These are phyloP conservation scores for Leccinum rimulosum DNA, from an alignment of 768 basidiomycete genomes.

Conservation along the genomic window DNA sequence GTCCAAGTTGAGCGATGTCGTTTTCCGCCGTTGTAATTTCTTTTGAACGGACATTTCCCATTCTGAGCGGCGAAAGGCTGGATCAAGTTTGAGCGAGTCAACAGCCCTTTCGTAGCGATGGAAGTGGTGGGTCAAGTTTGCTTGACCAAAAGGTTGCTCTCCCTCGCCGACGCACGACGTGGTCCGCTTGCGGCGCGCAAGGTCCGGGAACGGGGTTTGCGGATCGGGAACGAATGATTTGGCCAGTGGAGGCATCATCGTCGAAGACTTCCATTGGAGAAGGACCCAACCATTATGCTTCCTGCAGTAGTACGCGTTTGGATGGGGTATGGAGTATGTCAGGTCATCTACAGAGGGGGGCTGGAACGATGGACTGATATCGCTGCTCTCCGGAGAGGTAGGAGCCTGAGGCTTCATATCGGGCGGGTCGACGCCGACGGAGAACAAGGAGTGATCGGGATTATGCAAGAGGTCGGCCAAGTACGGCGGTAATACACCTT, in stretches of 20 bases:
- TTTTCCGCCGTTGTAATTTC: slow-evolving; percentile 55
- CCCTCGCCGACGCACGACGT: slow-evolving; percentile 52
- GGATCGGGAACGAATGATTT: slow-evolving; percentile 45
- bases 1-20: slow-evolving; percentile 39
- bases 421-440: slow-evolving; percentile 45
- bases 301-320: slow-evolving; percentile 79
- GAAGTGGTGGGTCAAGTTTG: slow-evolving; percentile 77
- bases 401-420: slow-evolving; percentile 26
- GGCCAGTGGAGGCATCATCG: slow-evolving; percentile 59
- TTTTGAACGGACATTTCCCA: slow-evolving; percentile 54
- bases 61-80: slow-evolving; percentile 54
- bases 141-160: slow-evolving; percentile 42
- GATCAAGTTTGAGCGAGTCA: slow-evolving; percentile 64
- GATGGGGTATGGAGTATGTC: slow-evolving; percentile 71
- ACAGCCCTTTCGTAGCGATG: slow-evolving; percentile 72
- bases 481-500: slow-evolving; percentile 66
- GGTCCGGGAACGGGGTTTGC: slow-evolving; percentile 53
- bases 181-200: slow-evolving; percentile 45
- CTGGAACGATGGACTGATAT: slow-evolving; percentile 13
- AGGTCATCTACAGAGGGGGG: slow-evolving; percentile 62
- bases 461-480: slow-evolving; percentile 69
- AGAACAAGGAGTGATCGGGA: slow-evolving; percentile 68
- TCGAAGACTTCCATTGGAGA: slow-evolving; percentile 64
- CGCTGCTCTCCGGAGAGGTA: slow-evolving; percentile 21
- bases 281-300: slow-evolving; percentile 84